phyloP scores from a whole-genome alignment of 768 basidiomycete species.

The Boletus sp. region DNA sequence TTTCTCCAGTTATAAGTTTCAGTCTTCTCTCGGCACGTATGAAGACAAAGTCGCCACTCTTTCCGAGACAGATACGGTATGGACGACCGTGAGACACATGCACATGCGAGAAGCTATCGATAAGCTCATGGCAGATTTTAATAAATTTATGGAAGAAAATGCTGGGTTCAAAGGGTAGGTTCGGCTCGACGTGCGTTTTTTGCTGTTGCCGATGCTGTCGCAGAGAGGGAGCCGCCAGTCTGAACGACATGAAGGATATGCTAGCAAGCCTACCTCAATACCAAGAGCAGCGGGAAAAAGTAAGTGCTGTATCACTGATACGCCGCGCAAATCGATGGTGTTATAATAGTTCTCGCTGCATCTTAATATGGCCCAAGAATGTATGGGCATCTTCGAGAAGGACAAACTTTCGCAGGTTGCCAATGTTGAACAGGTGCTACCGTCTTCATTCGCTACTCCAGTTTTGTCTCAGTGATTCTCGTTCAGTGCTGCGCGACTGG shows the following conservation, averaged over 20 bases:
- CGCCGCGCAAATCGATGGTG: not conserved
- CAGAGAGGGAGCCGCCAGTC: conserved; percentile 76
- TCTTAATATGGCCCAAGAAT: conserved; percentile 96
- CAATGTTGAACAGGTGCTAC: conserved; percentile 80
- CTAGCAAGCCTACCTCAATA: conserved; percentile 91
- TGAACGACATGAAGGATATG: conserved; percentile 99
- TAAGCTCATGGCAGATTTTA: conserved; percentile 95
- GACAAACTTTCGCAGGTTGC: conserved; percentile 81
- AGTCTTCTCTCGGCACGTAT: conserved; percentile 76
- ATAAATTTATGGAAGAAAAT: conserved; percentile 89
- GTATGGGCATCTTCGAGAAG: conserved; percentile 90
- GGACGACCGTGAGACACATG: conserved; percentile 92
- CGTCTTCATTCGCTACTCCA: not conserved
- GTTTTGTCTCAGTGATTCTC: not conserved
- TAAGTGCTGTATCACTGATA: conserved; percentile 26
- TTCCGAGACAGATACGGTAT: conserved; percentile 85
- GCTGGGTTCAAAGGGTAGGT: conserved; percentile 88
- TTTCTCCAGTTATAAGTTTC: conserved; percentile 79
- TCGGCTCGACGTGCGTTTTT: not conserved
- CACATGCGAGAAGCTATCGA: conserved; percentile 99
- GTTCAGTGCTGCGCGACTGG: conserved; percentile 90
- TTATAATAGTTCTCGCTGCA: conserved; percentile 83
- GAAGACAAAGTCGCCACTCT: conserved; percentile 88
- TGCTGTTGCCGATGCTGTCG: conserved; percentile 1
- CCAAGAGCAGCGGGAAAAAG: conserved; percentile 94